Base-by-base conservation (phyloP, 768 basidiomycete species). In the Calocybe gangraenosa region DNA sequence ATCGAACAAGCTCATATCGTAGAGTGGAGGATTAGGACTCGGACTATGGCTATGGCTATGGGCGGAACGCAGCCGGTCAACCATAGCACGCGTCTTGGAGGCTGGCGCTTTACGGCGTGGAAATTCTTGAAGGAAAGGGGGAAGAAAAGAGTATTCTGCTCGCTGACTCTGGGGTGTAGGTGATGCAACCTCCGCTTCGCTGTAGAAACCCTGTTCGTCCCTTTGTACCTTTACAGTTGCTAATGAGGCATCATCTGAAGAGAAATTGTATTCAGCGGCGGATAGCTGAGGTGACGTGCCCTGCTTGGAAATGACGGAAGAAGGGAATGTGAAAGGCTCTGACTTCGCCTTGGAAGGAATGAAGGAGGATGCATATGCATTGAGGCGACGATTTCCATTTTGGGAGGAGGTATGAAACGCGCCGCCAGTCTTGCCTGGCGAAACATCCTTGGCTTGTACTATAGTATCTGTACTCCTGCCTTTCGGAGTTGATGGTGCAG, bases 61-160 rank as follows among this genome's bases (percentile, higher is more conserved):
- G 14, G 49, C 51, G 6, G 70, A 76, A 42, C 78, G 71, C 32
- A 82, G 58, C 28, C 70, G 68, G 50, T 82, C 80, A 22, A 82
- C 76, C 33, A 82, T 76, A 50, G 77, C 74, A 10, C 81, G 70
- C 15, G 81, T 82, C 54, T 73, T 75, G 17, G 80, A 82, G 23
- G 67, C 57, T 17, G 76, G 67, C 9, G 65, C 62, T 35, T 67
- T 69, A 21, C 62, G 66, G 14, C 66, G 66, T 33, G 59, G 59
- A 40, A 62, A 50, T 28, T 73, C 71, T 37, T 74, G 68, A 20
- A 80, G 62, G 60, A 78, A 78, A 7, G 74, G 64, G 0, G 78
- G 76, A 18, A 81, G 64, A 39, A 74, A 63, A 4, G 62, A 58
- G 18, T 60, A 56, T n/a, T 65, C 55, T 6, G 61, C 53, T 48